These are phyloP conservation scores for Porcisia hertigi DNA, from an alignment of 208 protist species.

Conservation along the genomic window DNA sequence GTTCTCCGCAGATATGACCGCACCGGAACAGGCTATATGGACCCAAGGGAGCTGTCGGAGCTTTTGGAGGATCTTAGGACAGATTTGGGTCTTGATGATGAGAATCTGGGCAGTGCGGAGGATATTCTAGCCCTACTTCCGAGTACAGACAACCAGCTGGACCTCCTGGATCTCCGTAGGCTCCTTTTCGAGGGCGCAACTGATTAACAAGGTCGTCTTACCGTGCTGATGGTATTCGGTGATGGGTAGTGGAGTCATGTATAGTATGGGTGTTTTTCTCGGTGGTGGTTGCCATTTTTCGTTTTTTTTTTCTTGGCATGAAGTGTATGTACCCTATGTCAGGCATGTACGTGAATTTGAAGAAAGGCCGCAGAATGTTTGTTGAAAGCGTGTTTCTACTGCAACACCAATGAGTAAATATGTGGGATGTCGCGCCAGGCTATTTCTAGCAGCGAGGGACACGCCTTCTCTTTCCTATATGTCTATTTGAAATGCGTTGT, in stretches of 20 bases:
- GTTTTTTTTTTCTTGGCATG: not conserved
- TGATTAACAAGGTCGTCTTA: not conserved
- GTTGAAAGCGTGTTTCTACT: not conserved
- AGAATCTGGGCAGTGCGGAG: constrained; percentile 50
- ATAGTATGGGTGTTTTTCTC: not conserved
- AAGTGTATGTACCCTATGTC: not conserved
- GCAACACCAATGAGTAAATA: not conserved
- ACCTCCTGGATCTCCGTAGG: constrained; percentile 71
- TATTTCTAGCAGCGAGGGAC: not conserved
- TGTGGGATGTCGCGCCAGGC: not conserved
- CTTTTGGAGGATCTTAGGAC: constrained; percentile 62
- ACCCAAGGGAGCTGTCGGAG: constrained; percentile 40
- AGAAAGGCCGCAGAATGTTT: not conserved
- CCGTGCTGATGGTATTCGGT: no score
- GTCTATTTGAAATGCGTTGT: not conserved
- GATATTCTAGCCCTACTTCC: constrained; percentile 52
- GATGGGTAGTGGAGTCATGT: not conserved
- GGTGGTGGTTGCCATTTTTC: not conserved
- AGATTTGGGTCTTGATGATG: constrained; percentile 45
- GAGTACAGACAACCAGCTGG: constrained; percentile 40
- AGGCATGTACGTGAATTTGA: not conserved
- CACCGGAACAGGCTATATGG: constrained; percentile 46
- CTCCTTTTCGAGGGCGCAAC: constrained; percentile 52
- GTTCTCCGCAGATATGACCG: constrained; percentile 68
- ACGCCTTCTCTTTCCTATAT: not conserved